Base-by-base conservation (phyloP, 2,329 filamentous ascomycete genomes). In the Penicillium rolfsii region DNA sequence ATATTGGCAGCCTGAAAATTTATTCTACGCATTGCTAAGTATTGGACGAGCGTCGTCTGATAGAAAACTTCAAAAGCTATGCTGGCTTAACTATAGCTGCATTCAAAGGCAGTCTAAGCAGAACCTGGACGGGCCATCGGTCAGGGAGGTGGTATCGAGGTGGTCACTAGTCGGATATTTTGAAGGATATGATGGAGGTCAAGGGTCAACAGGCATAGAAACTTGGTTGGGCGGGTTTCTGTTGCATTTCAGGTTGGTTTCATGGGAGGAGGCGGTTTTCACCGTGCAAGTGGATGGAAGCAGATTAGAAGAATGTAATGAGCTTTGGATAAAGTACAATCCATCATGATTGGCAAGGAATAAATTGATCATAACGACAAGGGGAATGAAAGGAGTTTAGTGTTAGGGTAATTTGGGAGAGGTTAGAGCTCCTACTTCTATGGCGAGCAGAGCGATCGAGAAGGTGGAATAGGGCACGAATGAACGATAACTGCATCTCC, bases 351-450 rank as follows among this genome's bases (percentile, higher is more conserved):
- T 57, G 52, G 60, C 54, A 59, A 67, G 59, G 55, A 69, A 65
- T 68, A 70, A 69, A 70, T 69, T 70, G 68, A 70, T 70, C 64
- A 60, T 69, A 68, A 68, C 60, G 60, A 66, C 62, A 64, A 67
- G 64, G 61, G 67, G 52, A 54, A 54, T 62, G 58, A 57, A 57
- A 43, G 33, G 58, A 52, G 41, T 60, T 61, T 35, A 45, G 53
- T 45, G 55, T 36, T 45, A 49, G 43, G 55, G 26, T 52, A 35
- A 50, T 36, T 14, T 28, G 22, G 24, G 2, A 14, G 9, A 11
- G 26, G 40, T 14, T 35, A 14, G 19, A 11, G 16, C 24, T 26
- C 30, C 19, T 30, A 33, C 22, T 50, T 38, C 16, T 46, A 54
- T 19, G 24, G 26, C 22, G 6, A 46, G 43, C 26, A 43, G 19